phyloP scores from a whole-genome alignment of 73 alveolate genomes.

The Urostyla sp. region DNA sequence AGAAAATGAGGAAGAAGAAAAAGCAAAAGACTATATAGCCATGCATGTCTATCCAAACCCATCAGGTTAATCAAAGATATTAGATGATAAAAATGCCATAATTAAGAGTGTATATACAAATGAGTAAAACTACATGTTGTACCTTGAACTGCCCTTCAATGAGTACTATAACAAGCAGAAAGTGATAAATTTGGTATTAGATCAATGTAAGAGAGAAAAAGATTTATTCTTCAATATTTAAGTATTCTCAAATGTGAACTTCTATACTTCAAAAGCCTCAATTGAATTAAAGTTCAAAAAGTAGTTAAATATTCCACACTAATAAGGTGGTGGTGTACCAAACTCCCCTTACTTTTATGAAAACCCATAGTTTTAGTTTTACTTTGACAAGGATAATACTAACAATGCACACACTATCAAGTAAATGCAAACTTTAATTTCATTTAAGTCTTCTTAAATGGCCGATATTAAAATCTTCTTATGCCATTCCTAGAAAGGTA shows the following conservation, averaged over 20 bases:
- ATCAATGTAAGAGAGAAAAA: slow-evolving; percentile 51
- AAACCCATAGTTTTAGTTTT: slow-evolving; percentile 51
- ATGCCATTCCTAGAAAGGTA: slow-evolving; percentile 3
- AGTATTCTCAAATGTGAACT: slow-evolving; percentile 37
- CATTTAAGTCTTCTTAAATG: slow-evolving; percentile 1
- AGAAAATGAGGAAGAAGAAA: slow-evolving; percentile 56
- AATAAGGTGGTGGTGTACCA: slow-evolving; percentile 68
- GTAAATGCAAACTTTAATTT: slow-evolving; percentile 31
- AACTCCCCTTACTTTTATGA: slow-evolving; percentile 53
- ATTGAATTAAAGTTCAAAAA: slow-evolving; percentile 6
- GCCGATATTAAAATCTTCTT: slow-evolving; percentile 31
- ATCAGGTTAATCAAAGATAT: slow-evolving; percentile 21
- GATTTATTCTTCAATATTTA: slow-evolving; percentile 62
- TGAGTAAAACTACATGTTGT: slow-evolving; percentile 62
- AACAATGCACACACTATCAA: slow-evolving; percentile 1
- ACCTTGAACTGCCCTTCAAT: slow-evolving; percentile 34
- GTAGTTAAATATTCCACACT: slow-evolving; percentile 26
- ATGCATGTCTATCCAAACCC: slow-evolving; percentile 63
- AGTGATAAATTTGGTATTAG: slow-evolving; percentile 58
- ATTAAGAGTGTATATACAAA: slow-evolving; percentile 54
- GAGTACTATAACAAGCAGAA: slow-evolving; percentile 37
- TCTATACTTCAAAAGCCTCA: slow-evolving; percentile 26
- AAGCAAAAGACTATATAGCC: slow-evolving; percentile 61
- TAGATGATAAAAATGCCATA: slow-evolving; percentile 49
- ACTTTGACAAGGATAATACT: slow-evolving; percentile 20